These are phyloP conservation scores for Colletotrichum siamense DNA, from an alignment of 2,329 filamentous ascomycete species.

Conservation along the genomic window DNA sequence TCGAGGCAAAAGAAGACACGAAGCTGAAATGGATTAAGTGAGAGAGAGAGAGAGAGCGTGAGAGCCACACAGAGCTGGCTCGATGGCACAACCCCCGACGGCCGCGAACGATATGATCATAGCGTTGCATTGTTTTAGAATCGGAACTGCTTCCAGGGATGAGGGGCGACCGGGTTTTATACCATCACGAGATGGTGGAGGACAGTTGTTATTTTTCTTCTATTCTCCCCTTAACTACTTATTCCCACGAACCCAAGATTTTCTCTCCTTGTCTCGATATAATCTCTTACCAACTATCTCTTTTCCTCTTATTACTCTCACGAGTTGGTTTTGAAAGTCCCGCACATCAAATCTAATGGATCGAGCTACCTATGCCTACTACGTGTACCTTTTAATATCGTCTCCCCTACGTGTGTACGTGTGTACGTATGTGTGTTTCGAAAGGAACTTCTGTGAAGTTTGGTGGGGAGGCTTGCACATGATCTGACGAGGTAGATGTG, in stretches of 20 bases:
- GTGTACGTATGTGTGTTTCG: background rate
- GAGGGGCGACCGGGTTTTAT: background rate
- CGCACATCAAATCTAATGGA: background rate
- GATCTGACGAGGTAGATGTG: background rate
- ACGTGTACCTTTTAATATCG: background rate
- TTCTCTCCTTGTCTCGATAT: background rate
- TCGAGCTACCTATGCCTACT: background rate
- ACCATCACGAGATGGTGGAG: background rate
- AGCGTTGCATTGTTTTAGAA: constrained; percentile 19
- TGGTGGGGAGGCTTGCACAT: background rate
- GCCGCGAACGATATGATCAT: constrained; percentile 18
- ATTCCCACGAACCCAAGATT: background rate
- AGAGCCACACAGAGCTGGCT: constrained; percentile 24
- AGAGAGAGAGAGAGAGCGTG: background rate
- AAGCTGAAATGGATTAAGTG: background rate
- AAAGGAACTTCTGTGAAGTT: background rate
- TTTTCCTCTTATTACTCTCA: background rate
- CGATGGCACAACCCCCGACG: constrained; percentile 21
- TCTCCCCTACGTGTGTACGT: background rate
- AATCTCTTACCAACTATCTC: background rate
- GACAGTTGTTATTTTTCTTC: background rate
- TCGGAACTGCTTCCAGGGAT: background rate
- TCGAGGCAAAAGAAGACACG: background rate
- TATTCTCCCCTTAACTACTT: background rate
- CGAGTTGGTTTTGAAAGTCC: background rate